phyloP scores from a whole-genome alignment of 768 basidiomycete species.

The Xanthoconium stramineum region DNA sequence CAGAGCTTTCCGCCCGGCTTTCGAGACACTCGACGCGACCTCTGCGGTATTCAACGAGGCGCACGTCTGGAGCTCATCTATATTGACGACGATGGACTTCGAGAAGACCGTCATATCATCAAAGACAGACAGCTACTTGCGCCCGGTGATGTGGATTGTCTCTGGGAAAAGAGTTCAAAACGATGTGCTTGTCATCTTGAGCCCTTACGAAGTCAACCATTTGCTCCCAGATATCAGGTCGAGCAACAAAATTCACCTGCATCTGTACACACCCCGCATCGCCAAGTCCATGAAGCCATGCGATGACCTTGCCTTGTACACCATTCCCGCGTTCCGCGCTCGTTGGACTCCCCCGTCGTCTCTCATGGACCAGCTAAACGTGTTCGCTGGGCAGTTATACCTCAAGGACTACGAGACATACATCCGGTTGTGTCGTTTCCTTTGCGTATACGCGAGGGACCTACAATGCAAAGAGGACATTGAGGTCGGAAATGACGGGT shows the following conservation, averaged over 20 bases:
- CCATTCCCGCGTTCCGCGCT: neutral
- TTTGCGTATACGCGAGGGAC: constrained; percentile 7
- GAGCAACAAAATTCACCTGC: constrained; percentile 27
- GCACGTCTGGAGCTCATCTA: constrained; percentile 13
- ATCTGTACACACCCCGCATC: constrained; percentile 41
- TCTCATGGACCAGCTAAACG: constrained; percentile 14
- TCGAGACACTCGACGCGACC: constrained; percentile 8
- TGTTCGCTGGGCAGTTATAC: neutral
- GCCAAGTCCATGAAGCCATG: constrained; percentile 33
- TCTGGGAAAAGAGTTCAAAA: neutral
- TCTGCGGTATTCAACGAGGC: constrained; percentile 15
- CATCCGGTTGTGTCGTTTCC: constrained; percentile 1
- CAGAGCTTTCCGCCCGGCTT: constrained; percentile 19
- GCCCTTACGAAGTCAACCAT: constrained; percentile 30
- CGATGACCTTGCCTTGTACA: constrained; percentile 30
- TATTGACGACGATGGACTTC: constrained; percentile 19
- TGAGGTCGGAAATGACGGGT: constrained; percentile 18
- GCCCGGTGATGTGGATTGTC: constrained; percentile 4
- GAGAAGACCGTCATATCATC: constrained; percentile 6
- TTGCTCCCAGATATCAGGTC: constrained; percentile 36
- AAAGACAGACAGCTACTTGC: constrained; percentile 5
- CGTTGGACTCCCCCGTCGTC: neutral
- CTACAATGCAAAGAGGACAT: constrained; percentile 5
- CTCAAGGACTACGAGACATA: constrained; percentile 1
- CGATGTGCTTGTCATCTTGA: constrained; percentile 24